Evolutionary conservation across 441 rosid genomes (phyloP).

Genomic region (Arabidopsis hybrid): DNA sequence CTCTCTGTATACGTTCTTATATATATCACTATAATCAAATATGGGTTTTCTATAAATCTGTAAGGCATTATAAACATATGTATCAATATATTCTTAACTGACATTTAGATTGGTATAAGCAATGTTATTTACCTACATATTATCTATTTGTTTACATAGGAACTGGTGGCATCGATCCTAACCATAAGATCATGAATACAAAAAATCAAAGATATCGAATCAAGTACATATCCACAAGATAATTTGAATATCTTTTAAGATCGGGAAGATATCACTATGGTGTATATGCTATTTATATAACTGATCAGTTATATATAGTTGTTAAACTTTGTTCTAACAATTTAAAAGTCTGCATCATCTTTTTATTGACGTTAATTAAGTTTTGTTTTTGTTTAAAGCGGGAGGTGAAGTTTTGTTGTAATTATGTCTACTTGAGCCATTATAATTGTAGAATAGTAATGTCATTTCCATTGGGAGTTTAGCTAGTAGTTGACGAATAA

Average conservation of each 20-base stretch:
- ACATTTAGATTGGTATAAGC: background rate
- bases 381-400: slow-evolving; percentile 1
- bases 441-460: slow-evolving; percentile 3
- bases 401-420: background rate
- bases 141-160: background rate
- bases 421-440: slow-evolving; percentile 1
- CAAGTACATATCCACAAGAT: slow-evolving; percentile 21
- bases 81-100: slow-evolving; percentile 1
- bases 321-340: no score
- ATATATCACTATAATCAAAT: background rate
- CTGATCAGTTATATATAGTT: no score
- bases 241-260: background rate
- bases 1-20: background rate
- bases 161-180: slow-evolving; percentile 23
- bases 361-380: no score
- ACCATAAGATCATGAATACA: slow-evolving; percentile 3
- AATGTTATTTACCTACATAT: background rate
- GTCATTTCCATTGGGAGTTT: background rate
- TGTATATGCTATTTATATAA: no score
- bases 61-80: background rate
- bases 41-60: background rate
- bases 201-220: slow-evolving; percentile 17
- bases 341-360: background rate
- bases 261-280: slow-evolving; percentile 4
- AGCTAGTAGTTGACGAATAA: background rate